phyloP scores from a whole-genome alignment of 164 flowering plant genomes.

The Piper longum region DNA sequence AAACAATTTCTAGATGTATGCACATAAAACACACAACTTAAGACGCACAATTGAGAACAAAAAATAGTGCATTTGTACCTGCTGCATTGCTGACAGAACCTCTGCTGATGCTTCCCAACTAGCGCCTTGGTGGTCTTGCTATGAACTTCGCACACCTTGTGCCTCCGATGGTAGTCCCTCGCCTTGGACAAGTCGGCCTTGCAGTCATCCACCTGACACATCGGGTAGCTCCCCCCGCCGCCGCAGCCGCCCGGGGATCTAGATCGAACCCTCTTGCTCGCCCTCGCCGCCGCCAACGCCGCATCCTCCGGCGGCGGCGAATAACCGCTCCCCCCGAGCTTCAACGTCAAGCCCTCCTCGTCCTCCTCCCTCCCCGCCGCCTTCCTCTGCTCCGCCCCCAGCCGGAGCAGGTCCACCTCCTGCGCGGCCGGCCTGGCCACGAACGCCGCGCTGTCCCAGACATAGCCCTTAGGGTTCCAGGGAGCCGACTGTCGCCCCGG shows the following conservation, averaged over 20 bases:
- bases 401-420: slow-evolving; percentile 11
- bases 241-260: slow-evolving; percentile 39
- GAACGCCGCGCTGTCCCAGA: slow-evolving; percentile 59
- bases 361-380: slow-evolving; percentile 15
- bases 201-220: slow-evolving; percentile 87
- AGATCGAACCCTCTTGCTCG: slow-evolving; percentile 57
- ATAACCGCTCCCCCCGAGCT: slow-evolving; percentile 41
- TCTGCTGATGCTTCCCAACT: slow-evolving; percentile 72
- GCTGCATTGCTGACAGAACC: slow-evolving; percentile 97
- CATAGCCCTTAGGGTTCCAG: slow-evolving; percentile 68
- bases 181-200: slow-evolving; percentile 57
- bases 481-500: slow-evolving; percentile 7
- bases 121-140: slow-evolving; percentile 69
- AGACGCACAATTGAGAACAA: neutral
- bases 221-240: slow-evolving; percentile 34
- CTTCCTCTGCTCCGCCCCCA: slow-evolving; percentile 16
- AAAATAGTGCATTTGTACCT: slow-evolving; percentile 24
- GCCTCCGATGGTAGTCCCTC: slow-evolving; percentile 84
- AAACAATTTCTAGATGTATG: neutral
- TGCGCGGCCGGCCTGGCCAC: slow-evolving; percentile 36
- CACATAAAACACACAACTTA: neutral
- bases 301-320: slow-evolving; percentile 14
- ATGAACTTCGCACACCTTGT: slow-evolving; percentile 77
- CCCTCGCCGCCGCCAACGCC: slow-evolving; percentile 23
- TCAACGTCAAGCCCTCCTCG: slow-evolving; percentile 33